A percentile compares a stretch with the other conserved stretches of the same genome.
Conservation (phyloP, 78 protist species). For the Parvularia atlantis region DNA sequence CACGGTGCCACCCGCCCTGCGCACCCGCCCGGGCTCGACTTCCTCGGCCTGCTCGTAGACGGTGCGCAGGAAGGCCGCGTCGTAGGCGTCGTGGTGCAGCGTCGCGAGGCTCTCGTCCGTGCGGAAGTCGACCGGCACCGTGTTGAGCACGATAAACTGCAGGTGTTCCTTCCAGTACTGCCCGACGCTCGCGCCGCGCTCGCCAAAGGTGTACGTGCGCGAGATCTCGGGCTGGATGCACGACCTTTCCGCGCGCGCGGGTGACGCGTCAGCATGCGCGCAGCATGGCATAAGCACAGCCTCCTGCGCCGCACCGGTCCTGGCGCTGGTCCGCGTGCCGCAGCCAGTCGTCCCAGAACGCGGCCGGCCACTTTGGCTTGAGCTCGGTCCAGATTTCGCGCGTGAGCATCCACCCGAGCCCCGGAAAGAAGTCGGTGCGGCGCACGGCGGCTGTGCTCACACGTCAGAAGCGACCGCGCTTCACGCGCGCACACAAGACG, state of each 20-base stretch:
- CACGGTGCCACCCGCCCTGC: neutral
- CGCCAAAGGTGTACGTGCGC: constrained; percentile 55
- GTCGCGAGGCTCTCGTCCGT: constrained; percentile 12
- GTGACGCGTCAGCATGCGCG: neutral
- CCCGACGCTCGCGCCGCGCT: constrained; percentile 38
- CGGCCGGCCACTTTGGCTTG: constrained; percentile 51
- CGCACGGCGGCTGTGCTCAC: constrained; percentile 10
- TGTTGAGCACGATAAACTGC: constrained; percentile 24
- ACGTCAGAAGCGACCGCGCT: neutral
- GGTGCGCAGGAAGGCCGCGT: neutral
- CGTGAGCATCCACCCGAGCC: constrained; percentile 75
- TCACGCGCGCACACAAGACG: neutral
- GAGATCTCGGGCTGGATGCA: constrained; percentile 74
- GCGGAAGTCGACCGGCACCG: neutral
- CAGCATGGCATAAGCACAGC: neutral
- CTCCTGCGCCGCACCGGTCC: too few species aligned
- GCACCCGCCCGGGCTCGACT: neutral
- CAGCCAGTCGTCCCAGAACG: constrained; percentile 88
- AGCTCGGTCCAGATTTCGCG: constrained; percentile 63
- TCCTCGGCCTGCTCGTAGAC: neutral
- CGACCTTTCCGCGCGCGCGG: too few species aligned
- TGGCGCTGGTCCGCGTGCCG: constrained; percentile 43
- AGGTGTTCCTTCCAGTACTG: constrained; percentile 39
- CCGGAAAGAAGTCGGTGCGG: constrained; percentile 82
- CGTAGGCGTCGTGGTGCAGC: neutral